Base-by-base conservation (phyloP, 129 eudicot species). In the Gnaphalium uliginosum region DNA sequence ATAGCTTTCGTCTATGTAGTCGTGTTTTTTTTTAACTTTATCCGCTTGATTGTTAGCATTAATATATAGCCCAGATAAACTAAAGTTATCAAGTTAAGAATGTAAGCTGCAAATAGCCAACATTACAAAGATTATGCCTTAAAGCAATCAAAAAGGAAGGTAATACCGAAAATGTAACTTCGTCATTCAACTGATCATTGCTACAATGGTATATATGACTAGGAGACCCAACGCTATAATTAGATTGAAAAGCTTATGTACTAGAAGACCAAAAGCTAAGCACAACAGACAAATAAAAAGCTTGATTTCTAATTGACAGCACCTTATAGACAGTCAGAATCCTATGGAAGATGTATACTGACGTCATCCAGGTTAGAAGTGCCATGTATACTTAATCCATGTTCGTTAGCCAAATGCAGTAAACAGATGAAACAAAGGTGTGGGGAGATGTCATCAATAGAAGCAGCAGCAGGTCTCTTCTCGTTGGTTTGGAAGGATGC, bases 381-480 rank as follows among this genome's bases (percentile, higher is more conserved):
- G 53, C 94, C 93, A 25, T 77, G 68, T 33, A 90, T 88, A 60
- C 66, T 66, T 81, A 90, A 69, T 19, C 91, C 94, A 11, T 88
- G 93, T 77, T 90, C 96, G 18, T 90, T 90, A 4, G 96, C 96
- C 62, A 88, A 76, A 81, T 90, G 96, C 67, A 90, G 48, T 61
- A 91, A 19, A 76, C 94, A 91, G 67, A 90, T 87, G 76, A 90
- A 90, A 77, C 89, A 90, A 67, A 90, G 83, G 75, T 90, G 96
- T 4, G 91, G 85, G 17, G 94, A 86, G 79, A 91, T 88, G 43
- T 84, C 89, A n/a, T 74, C 67, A 22, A 81, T 46, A 8, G 85
- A 78, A 76, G 93, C 85, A 26, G 90, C 85, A 65, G 75, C 81
- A 10, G 81, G 75, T 76, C 67, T 76, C 23, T 71, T 67, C 78